Base-by-base conservation (phyloP, 805 yeast species). In the Sungouiella blattae region DNA sequence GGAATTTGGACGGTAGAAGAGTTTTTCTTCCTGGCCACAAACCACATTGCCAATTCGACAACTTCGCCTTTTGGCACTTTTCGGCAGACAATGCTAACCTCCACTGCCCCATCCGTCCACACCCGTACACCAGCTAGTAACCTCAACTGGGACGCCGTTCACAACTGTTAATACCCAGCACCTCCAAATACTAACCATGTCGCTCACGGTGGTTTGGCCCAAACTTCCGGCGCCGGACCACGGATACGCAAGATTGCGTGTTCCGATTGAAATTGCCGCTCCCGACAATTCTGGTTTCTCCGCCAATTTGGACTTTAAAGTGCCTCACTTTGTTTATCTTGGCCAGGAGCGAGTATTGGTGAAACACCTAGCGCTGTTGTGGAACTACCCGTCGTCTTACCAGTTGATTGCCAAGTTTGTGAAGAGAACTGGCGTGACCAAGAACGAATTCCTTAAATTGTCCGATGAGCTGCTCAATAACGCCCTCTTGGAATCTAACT, bases 321-420 rank as follows among this genome's bases (percentile, higher is more conserved):
- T 40, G 9, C 43, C 50, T 16, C 22, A 17, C 14, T 46, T 44
- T 33, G 27, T 29, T 7, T 18, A 33, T n/a, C 20, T 36, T 18
- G 27, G 21, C 30, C 26, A 35, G 17, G 23, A 42, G 16, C 52
- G 49, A 30, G 62, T 62, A 3, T 44, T 67, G 24, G 28, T 62
- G 11, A 54, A 57, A 29, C 58, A 62, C 39, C 46, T 67, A 33
- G 58, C 67, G 6, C 26, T 20, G 18, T 35, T 57, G 7, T 67
- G 69, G 68, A 60, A 58, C 39, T 67, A 50, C 33, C 71, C 73
- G 1, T 66, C 72, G 6, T 60, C 71, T 4, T 67, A 67, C 39
- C 73, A 67, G 43, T 38, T 67, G 14, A 55, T 67, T 18, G 33
- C 40, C n/a, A 52, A 50, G 36, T 24, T 65, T 6, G 39, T 58